A percentile compares a stretch with the other conserved stretches of the same genome.
Conservation (phyloP, 768 basidiomycete genomes). For the Sporobolomyces pararoseus region DNA sequence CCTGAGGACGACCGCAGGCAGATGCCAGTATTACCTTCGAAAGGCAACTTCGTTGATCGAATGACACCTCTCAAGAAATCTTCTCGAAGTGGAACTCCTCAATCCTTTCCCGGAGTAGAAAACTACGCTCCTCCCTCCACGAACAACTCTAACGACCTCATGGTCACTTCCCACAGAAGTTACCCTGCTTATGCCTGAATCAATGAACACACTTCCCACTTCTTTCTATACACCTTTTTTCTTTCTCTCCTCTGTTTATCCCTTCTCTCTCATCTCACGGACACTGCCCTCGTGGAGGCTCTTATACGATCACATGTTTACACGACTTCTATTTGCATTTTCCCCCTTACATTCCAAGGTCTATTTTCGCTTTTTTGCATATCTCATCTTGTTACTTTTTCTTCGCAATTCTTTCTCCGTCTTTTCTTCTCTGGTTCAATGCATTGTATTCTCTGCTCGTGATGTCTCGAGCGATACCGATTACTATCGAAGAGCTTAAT, state of each 20-base stretch:
- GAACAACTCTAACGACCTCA: neutral
- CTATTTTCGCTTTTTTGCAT: too few relatives aligned
- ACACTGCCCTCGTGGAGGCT: slow-evolving; percentile 15
- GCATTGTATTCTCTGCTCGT: too few relatives aligned
- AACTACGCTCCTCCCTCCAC: neutral
- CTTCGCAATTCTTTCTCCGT: too few relatives aligned
- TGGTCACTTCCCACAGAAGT: slow-evolving; percentile 1
- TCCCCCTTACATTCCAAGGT: too few relatives aligned
- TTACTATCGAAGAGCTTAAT: too few relatives aligned
- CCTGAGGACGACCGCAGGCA: too few relatives aligned
- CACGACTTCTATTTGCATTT: too few relatives aligned
- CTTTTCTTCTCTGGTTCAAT: too few relatives aligned
- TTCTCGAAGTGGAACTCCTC: neutral
- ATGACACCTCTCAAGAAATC: neutral
- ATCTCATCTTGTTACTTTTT: too few relatives aligned
- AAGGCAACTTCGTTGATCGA: neutral
- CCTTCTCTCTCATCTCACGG: neutral
- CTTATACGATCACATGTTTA: too few relatives aligned
- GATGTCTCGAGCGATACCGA: too few relatives aligned
- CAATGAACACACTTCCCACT: neutral
- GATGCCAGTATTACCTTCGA: neutral
- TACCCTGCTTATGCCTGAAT: slow-evolving; percentile 6
- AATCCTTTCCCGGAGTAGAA: neutral
- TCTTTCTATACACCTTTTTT: neutral
- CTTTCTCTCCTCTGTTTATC: neutral